Evolutionary conservation across 2,329 filamentous ascomycete genomes (phyloP).

Genomic region (Didymella pinodella): DNA sequence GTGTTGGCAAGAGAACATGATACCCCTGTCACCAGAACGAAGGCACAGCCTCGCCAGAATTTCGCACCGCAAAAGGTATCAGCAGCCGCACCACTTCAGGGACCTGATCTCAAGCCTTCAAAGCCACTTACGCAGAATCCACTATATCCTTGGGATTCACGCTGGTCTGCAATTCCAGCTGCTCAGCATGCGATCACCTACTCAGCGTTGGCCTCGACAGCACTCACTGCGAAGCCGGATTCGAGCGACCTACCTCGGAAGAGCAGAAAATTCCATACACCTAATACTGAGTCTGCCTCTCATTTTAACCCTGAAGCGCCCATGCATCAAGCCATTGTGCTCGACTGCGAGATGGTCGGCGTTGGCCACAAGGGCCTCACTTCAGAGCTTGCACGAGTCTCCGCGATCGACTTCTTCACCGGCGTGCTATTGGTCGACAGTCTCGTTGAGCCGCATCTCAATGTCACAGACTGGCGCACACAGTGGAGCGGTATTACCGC

Average conservation of each 20-base stretch:
- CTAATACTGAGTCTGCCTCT: neutral
- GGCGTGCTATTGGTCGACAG: constrained; percentile 57
- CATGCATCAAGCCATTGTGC: neutral
- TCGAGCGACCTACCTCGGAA: neutral
- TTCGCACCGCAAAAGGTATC: neutral
- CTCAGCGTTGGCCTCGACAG: neutral
- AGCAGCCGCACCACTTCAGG: neutral
- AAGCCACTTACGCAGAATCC: neutral
- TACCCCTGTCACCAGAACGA: neutral
- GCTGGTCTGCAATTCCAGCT: constrained; percentile 1
- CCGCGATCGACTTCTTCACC: constrained; percentile 57
- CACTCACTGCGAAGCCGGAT: neutral
- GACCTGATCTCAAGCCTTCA: neutral
- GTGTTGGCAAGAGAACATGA: neutral
- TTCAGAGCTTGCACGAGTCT: constrained; percentile 50
- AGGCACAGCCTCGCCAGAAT: neutral
- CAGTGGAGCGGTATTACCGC: constrained; percentile 52
- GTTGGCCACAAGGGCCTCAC: neutral
- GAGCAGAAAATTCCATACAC: neutral
- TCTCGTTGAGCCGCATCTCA: constrained; percentile 51
- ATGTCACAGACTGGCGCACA: constrained; percentile 51
- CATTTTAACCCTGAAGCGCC: neutral
- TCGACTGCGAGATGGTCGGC: constrained; percentile 24
- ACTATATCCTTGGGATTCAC: neutral
- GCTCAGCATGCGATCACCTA: neutral